Evolutionary conservation across 805 yeast species (phyloP).

Genomic region (Sugiyamaella americana): DNA sequence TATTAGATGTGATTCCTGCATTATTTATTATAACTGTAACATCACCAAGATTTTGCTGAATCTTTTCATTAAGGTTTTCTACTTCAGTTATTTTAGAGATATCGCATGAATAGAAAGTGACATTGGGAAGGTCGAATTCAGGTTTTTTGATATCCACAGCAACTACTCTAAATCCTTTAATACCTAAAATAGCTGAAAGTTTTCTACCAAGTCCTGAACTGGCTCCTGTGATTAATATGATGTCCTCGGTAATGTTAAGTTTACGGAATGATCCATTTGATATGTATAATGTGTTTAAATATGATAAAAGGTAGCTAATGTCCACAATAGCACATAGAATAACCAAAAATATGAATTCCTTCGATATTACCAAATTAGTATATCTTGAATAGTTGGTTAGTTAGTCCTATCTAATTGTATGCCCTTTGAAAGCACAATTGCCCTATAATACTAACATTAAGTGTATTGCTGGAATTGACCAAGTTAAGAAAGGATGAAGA

Average conservation of each 20-base stretch:
- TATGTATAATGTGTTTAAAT: slow-evolving; percentile 8
- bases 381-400: neutral
- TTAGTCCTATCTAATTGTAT: too few relatives aligned
- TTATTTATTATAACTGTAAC: slow-evolving; percentile 74
- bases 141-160: slow-evolving; percentile 57
- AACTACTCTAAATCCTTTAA: slow-evolving; percentile 47
- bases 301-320: slow-evolving; percentile 3
- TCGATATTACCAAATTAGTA: neutral
- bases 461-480: slow-evolving; percentile 9
- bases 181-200: slow-evolving; percentile 45
- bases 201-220: slow-evolving; percentile 69
- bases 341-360: neutral
- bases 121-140: slow-evolving; percentile 35
- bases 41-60: slow-evolving; percentile 45
- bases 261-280: slow-evolving; percentile 4
- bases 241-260: slow-evolving; percentile 36
- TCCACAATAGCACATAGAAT: neutral
- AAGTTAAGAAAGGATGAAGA: slow-evolving; percentile 12
- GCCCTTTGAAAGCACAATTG: too few relatives aligned
- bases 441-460: neutral
- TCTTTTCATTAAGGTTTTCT: slow-evolving; percentile 31
- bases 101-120: slow-evolving; percentile 60
- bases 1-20: slow-evolving; percentile 68
- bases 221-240: slow-evolving; percentile 82
- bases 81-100: slow-evolving; percentile 51